phyloP scores from a whole-genome alignment of 805 yeast species.

The Monosporozyma servazzii region DNA sequence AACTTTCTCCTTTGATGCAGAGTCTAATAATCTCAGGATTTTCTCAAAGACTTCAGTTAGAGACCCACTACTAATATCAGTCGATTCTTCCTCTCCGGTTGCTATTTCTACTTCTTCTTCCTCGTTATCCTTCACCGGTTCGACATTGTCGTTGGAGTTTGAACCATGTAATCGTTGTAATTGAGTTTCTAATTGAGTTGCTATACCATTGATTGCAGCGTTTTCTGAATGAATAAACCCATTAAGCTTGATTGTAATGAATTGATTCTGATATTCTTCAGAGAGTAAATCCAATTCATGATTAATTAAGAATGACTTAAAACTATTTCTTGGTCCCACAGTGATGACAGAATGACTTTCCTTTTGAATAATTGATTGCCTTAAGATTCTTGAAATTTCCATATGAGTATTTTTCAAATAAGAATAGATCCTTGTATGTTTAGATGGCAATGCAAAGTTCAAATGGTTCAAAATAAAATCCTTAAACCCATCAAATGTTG shows the following conservation, averaged over 20 bases:
- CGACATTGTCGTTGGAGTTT: no score
- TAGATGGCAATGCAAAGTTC: slow-evolving; percentile 15
- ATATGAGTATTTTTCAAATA: slow-evolving; percentile 19
- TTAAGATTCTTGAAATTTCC: slow-evolving; percentile 50
- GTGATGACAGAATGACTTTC: slow-evolving; percentile 78
- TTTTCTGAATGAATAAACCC: slow-evolving; percentile 69
- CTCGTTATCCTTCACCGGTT: no score
- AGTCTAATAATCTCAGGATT: slow-evolving; percentile 44
- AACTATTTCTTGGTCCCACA: slow-evolving; percentile 73
- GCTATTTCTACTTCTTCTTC: slow-evolving; percentile 4
- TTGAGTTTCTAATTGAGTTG: slow-evolving; percentile 62
- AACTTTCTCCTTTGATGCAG: slow-evolving; percentile 8
- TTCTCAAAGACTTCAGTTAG: slow-evolving; percentile 53
- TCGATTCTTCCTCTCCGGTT: not conserved
- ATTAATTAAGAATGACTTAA: slow-evolving; percentile 60
- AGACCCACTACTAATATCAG: slow-evolving; percentile 40
- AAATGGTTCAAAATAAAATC: slow-evolving; percentile 16
- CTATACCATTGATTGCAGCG: slow-evolving; percentile 75
- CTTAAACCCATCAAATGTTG: slow-evolving; percentile 12
- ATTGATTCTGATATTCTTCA: slow-evolving; percentile 37
- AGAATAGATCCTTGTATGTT: slow-evolving; percentile 13
- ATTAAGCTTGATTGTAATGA: slow-evolving; percentile 53
- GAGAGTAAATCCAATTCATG: slow-evolving; percentile 43
- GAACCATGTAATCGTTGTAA: slow-evolving; percentile 28
- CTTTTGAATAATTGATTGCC: slow-evolving; percentile 52